Percentiles rank a stretch among this genome's conserved stretches.
Evolutionary conservation across 805 yeast species (phyloP).

Genomic region (Tetrapisispora iriomotensis): DNA sequence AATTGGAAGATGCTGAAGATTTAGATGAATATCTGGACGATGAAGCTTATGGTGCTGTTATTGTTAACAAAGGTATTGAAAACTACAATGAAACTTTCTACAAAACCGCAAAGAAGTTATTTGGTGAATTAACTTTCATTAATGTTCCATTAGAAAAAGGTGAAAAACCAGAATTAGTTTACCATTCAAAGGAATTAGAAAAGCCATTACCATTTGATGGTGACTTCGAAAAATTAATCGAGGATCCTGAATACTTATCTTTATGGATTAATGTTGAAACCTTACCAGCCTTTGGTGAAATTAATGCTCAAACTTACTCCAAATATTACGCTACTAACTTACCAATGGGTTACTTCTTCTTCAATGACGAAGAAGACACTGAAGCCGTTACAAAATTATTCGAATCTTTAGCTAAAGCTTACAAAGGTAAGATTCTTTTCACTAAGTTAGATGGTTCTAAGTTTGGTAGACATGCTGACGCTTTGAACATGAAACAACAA

Average conservation of each 20-base stretch:
- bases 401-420: constrained; percentile 54
- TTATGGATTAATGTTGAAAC: constrained; percentile 28
- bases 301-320: constrained; percentile 71
- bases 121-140: constrained; percentile 57
- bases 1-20: constrained; percentile 37
- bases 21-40: constrained; percentile 37
- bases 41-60: constrained; percentile 41
- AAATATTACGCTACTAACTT: constrained; percentile 57
- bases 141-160: constrained; percentile 32
- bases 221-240: constrained; percentile 11
- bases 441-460: constrained; percentile 76
- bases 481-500: constrained; percentile 74
- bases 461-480: constrained; percentile 83
- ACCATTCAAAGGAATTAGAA: constrained; percentile 10
- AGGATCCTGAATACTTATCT: constrained; percentile 43
- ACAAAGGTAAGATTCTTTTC: constrained; percentile 75
- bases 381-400: constrained; percentile 43
- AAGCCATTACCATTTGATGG: constrained; percentile 28
- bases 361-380: constrained; percentile 60
- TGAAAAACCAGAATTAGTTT: constrained; percentile 23
- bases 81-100: constrained; percentile 48
- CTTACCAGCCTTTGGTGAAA: constrained; percentile 39
- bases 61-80: constrained; percentile 39
- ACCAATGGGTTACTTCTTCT: constrained; percentile 87
- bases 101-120: constrained; percentile 49